These are phyloP conservation scores for Aspergillus heteromorphus DNA, from an alignment of 495 filamentous ascomycete species.

Conservation along the genomic window DNA sequence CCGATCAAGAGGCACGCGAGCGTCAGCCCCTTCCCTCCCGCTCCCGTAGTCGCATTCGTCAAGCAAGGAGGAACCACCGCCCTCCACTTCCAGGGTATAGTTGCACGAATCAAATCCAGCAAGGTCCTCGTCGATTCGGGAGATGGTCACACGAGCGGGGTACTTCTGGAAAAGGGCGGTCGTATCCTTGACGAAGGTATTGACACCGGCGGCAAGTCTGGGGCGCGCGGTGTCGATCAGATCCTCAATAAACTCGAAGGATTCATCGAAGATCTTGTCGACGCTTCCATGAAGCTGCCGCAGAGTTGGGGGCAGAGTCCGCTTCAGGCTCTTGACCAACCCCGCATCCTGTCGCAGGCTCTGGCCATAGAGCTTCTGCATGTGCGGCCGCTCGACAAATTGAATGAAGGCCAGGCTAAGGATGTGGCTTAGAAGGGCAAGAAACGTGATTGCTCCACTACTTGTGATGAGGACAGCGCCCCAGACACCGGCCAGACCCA, in stretches of 20 bases:
- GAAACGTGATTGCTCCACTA: conserved; percentile 73
- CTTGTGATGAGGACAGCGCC: conserved; percentile 88
- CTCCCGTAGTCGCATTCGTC: conserved; percentile 44
- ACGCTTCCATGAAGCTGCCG: conserved; percentile 74
- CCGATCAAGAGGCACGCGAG: conserved; percentile 43
- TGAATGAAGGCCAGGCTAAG: conserved; percentile 84
- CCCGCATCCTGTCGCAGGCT: conserved; percentile 82
- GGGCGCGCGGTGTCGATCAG: conserved; percentile 83
- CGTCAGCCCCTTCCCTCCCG: conserved; percentile 47
- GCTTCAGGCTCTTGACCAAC: conserved; percentile 81
- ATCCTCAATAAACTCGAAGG: conserved; percentile 83
- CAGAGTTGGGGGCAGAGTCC: conserved; percentile 78
- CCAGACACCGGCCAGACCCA: conserved; percentile 95
- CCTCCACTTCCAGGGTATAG: conserved; percentile 72
- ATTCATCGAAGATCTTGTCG: conserved; percentile 79
- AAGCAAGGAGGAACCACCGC: conserved; percentile 49
- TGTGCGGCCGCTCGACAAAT: conserved; percentile 91
- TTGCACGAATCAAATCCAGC: conserved; percentile 79
- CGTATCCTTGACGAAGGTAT: conserved; percentile 81
- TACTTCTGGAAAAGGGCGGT: conserved; percentile 83
- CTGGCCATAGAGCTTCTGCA: conserved; percentile 94
- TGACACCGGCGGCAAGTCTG: conserved; percentile 80
- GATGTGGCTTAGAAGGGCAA: conserved; percentile 81
- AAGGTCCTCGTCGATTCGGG: conserved; percentile 71
- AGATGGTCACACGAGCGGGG: conserved; percentile 82